Evolutionary conservation across 2,329 filamentous ascomycete species (phyloP).

Genomic region (Chlorencoelia australis): DNA sequence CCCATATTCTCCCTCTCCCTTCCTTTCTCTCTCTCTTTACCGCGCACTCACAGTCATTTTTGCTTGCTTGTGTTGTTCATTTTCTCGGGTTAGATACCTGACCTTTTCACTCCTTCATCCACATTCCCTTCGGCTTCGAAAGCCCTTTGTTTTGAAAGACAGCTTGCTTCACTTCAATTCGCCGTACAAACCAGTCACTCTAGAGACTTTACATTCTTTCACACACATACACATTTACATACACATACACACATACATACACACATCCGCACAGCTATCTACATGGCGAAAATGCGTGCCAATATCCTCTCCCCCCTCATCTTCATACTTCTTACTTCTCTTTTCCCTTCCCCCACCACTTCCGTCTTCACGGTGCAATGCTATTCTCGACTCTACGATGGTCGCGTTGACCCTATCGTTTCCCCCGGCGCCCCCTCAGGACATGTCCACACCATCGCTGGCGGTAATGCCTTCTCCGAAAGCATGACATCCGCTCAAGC

Average conservation of each 20-base stretch:
- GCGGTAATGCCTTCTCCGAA: conserved; percentile 30
- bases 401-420: conserved; percentile 14
- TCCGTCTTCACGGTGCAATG: conserved; percentile 5
- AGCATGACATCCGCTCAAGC: conserved; percentile 27
- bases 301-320: neutral
- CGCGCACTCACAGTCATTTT: neutral
- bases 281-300: neutral
- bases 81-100: conserved; percentile 5
- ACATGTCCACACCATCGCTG: conserved; percentile 15
- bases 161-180: neutral
- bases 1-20: no score
- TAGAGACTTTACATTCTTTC: no score
- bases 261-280: neutral
- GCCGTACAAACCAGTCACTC: no score
- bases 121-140: neutral
- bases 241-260: neutral
- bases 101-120: conserved; percentile 3
- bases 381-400: conserved; percentile 13
- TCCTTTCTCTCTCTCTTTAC: no score
- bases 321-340: neutral
- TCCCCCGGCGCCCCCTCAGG: conserved; percentile 11
- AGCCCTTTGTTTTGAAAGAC: no score
- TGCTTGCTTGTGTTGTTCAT: neutral
- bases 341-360: conserved; percentile 1
- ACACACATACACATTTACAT: neutral